Conservation (phyloP, 208 protist genomes). For the Leishmania mexicana region DNA sequence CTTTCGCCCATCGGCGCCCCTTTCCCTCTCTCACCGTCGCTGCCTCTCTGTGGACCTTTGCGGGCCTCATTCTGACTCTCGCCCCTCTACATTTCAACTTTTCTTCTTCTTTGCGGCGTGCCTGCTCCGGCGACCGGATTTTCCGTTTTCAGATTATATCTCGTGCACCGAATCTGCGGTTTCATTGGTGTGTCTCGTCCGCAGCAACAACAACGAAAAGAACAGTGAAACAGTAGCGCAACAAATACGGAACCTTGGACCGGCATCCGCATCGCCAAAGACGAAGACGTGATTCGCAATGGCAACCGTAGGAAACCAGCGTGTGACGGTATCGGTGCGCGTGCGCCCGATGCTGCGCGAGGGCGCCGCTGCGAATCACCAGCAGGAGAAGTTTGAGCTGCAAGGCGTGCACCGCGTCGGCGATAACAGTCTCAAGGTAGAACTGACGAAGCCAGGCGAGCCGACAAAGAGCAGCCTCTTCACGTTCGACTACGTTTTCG, state of each 20-base stretch:
- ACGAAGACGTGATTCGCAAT: conserved; percentile 9
- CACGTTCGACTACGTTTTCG: conserved; percentile 90
- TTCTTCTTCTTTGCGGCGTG: not conserved
- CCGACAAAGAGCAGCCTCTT: conserved; percentile 65
- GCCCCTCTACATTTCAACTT: not conserved
- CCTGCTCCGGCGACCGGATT: not conserved
- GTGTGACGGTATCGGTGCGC: conserved; percentile 86
- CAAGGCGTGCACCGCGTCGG: conserved; percentile 49
- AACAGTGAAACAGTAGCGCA: not conserved
- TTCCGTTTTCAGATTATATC: not conserved
- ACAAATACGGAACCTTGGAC: not conserved
- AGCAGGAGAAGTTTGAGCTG: conserved; percentile 76
- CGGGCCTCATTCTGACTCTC: not conserved
- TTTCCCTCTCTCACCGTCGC: not conserved
- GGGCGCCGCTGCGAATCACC: conserved; percentile 47
- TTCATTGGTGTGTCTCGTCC: not conserved
- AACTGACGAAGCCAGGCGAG: conserved; percentile 49
- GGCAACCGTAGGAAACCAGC: conserved; percentile 47
- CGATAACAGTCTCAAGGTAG: conserved; percentile 69
- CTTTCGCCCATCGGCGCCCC: not conserved
- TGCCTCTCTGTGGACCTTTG: not conserved
- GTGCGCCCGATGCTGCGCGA: conserved; percentile 80
- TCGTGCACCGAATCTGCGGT: not conserved
- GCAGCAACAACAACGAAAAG: not conserved
- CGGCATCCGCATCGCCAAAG: not conserved